phyloP scores from a whole-genome alignment of 768 basidiomycete species.

The Lentinula sp. region DNA sequence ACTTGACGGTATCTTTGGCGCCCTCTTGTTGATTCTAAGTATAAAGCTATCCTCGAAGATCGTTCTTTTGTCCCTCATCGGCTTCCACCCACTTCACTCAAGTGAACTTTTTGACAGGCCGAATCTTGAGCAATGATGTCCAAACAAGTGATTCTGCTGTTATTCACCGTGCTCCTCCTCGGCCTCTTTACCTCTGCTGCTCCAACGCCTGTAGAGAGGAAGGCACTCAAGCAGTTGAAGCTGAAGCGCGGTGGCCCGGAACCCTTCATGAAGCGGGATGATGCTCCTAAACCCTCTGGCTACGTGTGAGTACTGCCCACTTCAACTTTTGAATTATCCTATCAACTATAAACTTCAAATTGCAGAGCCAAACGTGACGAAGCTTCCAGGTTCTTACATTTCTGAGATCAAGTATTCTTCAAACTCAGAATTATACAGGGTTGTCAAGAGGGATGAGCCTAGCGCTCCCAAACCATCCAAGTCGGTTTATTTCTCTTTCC shows the following conservation, averaged over 20 bases:
- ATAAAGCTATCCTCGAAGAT: background rate
- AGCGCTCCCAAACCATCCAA: conserved; percentile 11
- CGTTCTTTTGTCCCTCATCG: too few species aligned
- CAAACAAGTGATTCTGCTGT: conserved; percentile 15
- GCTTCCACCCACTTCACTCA: background rate
- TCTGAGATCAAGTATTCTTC: background rate
- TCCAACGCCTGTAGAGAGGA: conserved; percentile 11
- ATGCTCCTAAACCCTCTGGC: conserved; percentile 4
- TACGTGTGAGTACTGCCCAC: background rate
- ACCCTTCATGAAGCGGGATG: conserved; percentile 8
- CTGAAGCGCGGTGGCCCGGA: conserved; percentile 16
- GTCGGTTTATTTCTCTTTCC: background rate
- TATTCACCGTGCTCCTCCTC: conserved; percentile 17
- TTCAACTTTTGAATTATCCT: background rate
- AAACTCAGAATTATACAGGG: background rate
- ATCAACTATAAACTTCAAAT: background rate
- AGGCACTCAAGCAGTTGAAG: conserved; percentile 20
- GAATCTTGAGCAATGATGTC: conserved; percentile 10
- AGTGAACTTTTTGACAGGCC: background rate
- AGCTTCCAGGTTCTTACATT: conserved; percentile 5
- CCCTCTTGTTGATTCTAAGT: background rate
- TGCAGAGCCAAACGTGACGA: conserved; percentile 10
- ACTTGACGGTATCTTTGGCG: background rate
- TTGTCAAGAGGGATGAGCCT: conserved; percentile 10
- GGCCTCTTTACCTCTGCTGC: conserved; percentile 15